Evolutionary conservation across 2,329 filamentous ascomycete species (phyloP), one percentile per base, ranked within the genome.

Genomic region (Helminthosporium solani): DNA sequence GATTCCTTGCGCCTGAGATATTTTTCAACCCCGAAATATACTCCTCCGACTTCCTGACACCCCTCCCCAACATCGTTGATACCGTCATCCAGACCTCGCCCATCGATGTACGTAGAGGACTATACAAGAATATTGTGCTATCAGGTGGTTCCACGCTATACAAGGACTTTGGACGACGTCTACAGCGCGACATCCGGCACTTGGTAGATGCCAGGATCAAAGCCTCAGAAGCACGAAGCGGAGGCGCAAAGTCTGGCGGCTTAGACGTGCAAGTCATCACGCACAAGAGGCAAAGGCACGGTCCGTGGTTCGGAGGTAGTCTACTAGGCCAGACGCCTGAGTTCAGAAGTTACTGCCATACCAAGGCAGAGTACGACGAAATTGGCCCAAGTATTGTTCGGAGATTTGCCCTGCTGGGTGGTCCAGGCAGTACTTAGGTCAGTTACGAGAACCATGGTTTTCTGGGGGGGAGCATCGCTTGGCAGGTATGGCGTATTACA

Each of bases 21-120:
- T 99, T 99, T 76, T 99, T 99, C 83, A 99, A 99, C 75, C 94
- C 94, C 23, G 94, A 99, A 76, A 99, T 99, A 65, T 97, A 97
- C 80, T 96, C 90, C 52, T 97, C 92, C 57, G 94, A 99, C 70
- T 99, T 99, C 78, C 77, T 99, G 56, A 99, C 94, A 11, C 94
- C 94, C 12, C 82, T 99, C 7, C 94, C 94, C 19, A 88, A 83
- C 40, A 94, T 99, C 40, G 95, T 99, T 52, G 94, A 99, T 68
- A 87, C 87, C 46, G 94, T 97, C 54, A 99, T 99, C 62, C 94
- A 99, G 74, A 92, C 90, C 46, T 96, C 92, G 27, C 94, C 94
- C 33, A 99, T 99, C 62, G 94, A 99, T 67, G 95, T 99, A 36
- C 87, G 94, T 66, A 85, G 94, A 74, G 94, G 94, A 33, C 80